Conservation (phyloP, 2,329 filamentous ascomycete species). For the Pyrenochaeta sp. region DNA sequence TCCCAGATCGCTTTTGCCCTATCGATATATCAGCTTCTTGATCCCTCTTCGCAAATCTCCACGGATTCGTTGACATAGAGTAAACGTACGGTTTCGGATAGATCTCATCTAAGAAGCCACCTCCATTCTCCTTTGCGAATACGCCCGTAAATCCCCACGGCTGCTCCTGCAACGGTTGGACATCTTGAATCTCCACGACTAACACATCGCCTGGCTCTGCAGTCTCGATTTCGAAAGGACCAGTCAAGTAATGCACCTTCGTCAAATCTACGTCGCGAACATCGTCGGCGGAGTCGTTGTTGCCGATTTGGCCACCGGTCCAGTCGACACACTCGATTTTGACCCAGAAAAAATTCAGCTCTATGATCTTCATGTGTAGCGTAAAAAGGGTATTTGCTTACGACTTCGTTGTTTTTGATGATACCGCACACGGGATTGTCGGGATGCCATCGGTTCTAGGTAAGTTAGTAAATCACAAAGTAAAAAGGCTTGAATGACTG, state of each 20-base stretch:
- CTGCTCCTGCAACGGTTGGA: slow-evolving; percentile 84
- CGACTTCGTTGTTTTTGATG: slow-evolving; percentile 84
- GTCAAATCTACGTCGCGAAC: slow-evolving; percentile 85
- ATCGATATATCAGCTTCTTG: background rate
- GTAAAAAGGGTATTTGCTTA: background rate
- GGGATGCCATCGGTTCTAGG: slow-evolving; percentile 89
- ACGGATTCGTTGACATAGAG: background rate
- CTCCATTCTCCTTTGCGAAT: slow-evolving; percentile 82
- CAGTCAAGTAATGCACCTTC: slow-evolving; percentile 84
- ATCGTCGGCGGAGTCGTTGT: slow-evolving; percentile 91
- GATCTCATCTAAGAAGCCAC: slow-evolving; percentile 86
- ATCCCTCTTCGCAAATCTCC: background rate
- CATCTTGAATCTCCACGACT: slow-evolving; percentile 89
- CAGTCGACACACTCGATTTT: slow-evolving; percentile 95
- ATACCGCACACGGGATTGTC: slow-evolving; percentile 77
- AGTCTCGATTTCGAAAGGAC: slow-evolving; percentile 85
- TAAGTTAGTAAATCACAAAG: slow-evolving; percentile 5
- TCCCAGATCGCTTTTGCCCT: slow-evolving; percentile 80
- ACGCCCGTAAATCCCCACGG: slow-evolving; percentile 92
- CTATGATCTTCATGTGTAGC: background rate
- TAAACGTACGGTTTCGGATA: slow-evolving; percentile 78
- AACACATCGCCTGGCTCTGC: slow-evolving; percentile 87
- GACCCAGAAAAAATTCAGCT: slow-evolving; percentile 51
- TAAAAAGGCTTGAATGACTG: slow-evolving; percentile 40
- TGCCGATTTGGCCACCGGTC: slow-evolving; percentile 77